Base-by-base conservation (phyloP, 1,284 basidiomycete genomes). In the Pyrrhoderma lamaoense region DNA sequence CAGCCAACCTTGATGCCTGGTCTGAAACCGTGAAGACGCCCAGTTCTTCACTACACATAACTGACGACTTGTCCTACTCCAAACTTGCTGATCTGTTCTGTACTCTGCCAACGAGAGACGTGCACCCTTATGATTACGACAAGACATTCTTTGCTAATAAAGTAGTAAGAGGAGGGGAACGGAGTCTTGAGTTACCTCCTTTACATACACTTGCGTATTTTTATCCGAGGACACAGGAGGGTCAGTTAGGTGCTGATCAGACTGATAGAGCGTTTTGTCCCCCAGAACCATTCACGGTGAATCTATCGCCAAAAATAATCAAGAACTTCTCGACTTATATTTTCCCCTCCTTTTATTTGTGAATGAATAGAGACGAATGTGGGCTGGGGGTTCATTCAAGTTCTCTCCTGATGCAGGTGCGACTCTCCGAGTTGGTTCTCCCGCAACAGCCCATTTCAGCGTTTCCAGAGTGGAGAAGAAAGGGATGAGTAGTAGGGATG, bases 151-250 rank as follows among this genome's bases (percentile, higher is more conserved):
- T 31, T 31, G 27, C 7, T 31, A n/a, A n/a, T n/a, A n/a, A n/a
- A n/a, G n/a, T 11, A 31, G 11, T 31, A 5, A 31, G 27, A 31
- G 27, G 27, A 31, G 5, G 27, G 7, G 11, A 31, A 31, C 11
- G 5, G 11, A 31, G 11, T 5, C 27, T 31, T 31, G 27, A 11
- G 27, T 11, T 31, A 31, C 27, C 39, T 43, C 48, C 48, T 3
- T n/a, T 46, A 7, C 81, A 85, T 60, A 85, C 88, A 61, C 73
- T 91, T 42, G 77, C 74, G 2, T 89, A 87, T 69, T 90, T 90
- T 66, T 81, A 88, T 57, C 77, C 80, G 1, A 73, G 79, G 42
- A 74, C 73, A 34, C 75, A 81, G 3, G 79, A 88, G 58, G 58
- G 62, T 8, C 63, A 69, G 8, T 70, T 92, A 27, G 77, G 81